A percentile compares a stretch with the other conserved stretches of the same genome.
phyloP scores from a whole-genome alignment of 2,329 filamentous ascomycete genomes.

The Cladosporium sp. region DNA sequence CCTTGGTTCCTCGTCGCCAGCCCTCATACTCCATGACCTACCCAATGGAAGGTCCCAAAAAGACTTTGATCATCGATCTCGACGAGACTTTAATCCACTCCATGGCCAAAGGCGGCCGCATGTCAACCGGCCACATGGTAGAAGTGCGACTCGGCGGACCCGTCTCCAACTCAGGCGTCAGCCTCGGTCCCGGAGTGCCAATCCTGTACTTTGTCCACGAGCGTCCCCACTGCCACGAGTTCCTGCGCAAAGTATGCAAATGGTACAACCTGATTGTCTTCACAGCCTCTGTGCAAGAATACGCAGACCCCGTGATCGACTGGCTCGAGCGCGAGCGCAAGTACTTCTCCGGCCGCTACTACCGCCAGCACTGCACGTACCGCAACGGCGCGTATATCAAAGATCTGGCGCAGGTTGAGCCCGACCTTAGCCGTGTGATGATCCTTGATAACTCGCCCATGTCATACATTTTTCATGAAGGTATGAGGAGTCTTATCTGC shows the following conservation, averaged over 20 bases:
- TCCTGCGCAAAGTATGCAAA: slow-evolving; percentile 87
- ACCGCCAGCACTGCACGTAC: slow-evolving; percentile 95
- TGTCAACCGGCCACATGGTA: slow-evolving; percentile 98
- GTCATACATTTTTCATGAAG: slow-evolving; percentile 98
- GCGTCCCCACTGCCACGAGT: slow-evolving; percentile 94
- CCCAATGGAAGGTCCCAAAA: slow-evolving; percentile 66
- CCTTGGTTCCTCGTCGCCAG: slow-evolving; percentile 83
- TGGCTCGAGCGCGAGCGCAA: slow-evolving; percentile 97
- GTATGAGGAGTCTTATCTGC: slow-evolving; percentile 56
- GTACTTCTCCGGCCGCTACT: slow-evolving; percentile 91
- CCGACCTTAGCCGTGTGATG: slow-evolving; percentile 96
- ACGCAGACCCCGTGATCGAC: slow-evolving; percentile 97
- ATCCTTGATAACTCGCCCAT: slow-evolving; percentile 98
- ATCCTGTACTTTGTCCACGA: slow-evolving; percentile 99
- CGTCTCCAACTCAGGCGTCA: slow-evolving; percentile 23
- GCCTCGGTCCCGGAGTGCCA: slow-evolving; percentile 80
- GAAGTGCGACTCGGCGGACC: slow-evolving; percentile 61
- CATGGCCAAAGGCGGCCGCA: slow-evolving; percentile 92
- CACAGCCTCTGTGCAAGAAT: slow-evolving; percentile 96
- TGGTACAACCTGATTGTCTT: slow-evolving; percentile 98
- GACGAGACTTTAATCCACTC: slow-evolving; percentile 98
- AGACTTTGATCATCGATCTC: slow-evolving; percentile 91
- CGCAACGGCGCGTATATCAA: slow-evolving; percentile 97
- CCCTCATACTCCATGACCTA: slow-evolving; percentile 75
- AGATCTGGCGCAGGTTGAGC: slow-evolving; percentile 92